Conservation (phyloP, 2,329 filamentous ascomycete genomes). For the Xylariaceae sp. region DNA sequence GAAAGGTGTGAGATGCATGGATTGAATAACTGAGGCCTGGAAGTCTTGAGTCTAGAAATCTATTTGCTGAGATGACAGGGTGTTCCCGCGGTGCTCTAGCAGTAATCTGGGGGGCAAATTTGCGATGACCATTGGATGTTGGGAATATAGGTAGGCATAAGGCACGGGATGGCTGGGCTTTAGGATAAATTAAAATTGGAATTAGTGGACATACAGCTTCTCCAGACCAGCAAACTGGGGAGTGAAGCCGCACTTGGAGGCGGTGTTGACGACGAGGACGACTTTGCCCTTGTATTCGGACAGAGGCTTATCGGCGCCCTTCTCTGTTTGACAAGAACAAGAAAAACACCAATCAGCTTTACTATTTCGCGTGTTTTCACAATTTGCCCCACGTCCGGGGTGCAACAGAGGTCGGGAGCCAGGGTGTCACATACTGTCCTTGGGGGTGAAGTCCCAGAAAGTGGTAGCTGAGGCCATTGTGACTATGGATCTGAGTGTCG, state of each 20-base stretch:
- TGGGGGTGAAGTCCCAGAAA: slow-evolving; percentile 82
- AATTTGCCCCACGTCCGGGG: neutral
- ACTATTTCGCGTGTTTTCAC: neutral
- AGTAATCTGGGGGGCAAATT: neutral
- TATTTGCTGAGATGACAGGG: neutral
- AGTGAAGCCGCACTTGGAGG: slow-evolving; percentile 98
- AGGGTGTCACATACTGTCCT: slow-evolving; percentile 61
- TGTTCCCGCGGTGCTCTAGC: neutral
- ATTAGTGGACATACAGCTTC: slow-evolving; percentile 54
- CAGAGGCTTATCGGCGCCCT: slow-evolving; percentile 68
- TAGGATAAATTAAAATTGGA: neutral
- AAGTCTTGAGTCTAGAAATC: neutral
- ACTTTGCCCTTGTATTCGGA: slow-evolving; percentile 81
- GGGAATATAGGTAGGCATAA: neutral
- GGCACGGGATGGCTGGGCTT: neutral
- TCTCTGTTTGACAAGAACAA: slow-evolving; percentile 48
- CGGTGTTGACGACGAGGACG: slow-evolving; percentile 93
- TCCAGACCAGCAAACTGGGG: slow-evolving; percentile 91
- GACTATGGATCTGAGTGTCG: slow-evolving; percentile 21
- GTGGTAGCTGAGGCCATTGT: slow-evolving; percentile 63
- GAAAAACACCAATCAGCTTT: slow-evolving; percentile 16
- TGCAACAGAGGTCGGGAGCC: neutral
- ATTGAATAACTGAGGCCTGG: neutral
- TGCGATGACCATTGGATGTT: neutral
- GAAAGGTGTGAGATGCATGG: no score